phyloP scores from a whole-genome alignment of 2,329 filamentous ascomycete species.

The Dothiorella sarmentorum region DNA sequence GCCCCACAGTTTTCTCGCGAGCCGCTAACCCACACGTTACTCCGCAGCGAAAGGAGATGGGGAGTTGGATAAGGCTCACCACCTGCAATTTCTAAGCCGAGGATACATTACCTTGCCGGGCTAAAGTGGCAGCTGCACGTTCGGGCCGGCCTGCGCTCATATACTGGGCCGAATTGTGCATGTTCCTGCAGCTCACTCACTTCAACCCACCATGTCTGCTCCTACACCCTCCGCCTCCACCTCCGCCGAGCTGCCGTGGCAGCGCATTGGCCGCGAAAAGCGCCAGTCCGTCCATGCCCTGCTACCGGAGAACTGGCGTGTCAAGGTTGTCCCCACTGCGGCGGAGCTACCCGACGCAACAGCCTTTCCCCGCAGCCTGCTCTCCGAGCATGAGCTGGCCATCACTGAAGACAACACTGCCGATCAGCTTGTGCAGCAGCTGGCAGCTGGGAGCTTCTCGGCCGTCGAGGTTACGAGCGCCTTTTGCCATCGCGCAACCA shows the following conservation, averaged over 20 bases:
- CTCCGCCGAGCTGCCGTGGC: constrained; percentile 41
- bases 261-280: constrained; percentile 50
- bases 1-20: neutral
- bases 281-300: constrained; percentile 51
- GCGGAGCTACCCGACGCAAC: constrained; percentile 50
- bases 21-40: too few species aligned
- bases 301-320: constrained; percentile 57
- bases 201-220: neutral
- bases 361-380: constrained; percentile 40
- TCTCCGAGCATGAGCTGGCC: constrained; percentile 49
- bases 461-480: neutral
- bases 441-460: constrained; percentile 37
- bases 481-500: neutral
- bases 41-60: neutral
- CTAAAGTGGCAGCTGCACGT: neutral
- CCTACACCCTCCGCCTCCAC: too few species aligned
- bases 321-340: constrained; percentile 46
- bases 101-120: neutral
- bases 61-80: neutral
- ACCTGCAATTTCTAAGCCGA: neutral
- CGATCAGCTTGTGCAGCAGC: constrained; percentile 4
- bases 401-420: constrained; percentile 57
- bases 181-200: too few species aligned
- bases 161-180: neutral
- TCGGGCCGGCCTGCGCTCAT: neutral